Conservation (phyloP, 2,329 filamentous ascomycete species). For the Cercospora sesami region DNA sequence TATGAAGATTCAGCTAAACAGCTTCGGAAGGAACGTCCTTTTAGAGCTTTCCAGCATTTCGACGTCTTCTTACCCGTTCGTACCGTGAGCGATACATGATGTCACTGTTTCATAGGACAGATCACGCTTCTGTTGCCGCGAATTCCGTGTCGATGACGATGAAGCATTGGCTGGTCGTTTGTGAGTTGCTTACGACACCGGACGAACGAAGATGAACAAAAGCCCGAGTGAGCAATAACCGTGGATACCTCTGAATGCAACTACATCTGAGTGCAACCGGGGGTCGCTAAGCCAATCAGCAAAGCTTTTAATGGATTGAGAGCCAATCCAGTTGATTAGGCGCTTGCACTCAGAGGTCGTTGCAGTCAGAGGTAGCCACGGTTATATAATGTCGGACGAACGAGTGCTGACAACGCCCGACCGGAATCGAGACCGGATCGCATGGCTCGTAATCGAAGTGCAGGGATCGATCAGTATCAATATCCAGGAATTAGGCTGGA, state of each 20-base stretch:
- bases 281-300: too few relatives aligned
- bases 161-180: not conserved
- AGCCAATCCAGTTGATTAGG: too few relatives aligned
- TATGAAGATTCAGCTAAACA: not conserved
- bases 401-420: not conserved
- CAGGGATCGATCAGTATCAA: not conserved
- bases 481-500: not conserved
- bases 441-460: not conserved
- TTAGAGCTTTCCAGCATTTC: not conserved
- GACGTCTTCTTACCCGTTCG: not conserved
- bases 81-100: constrained; percentile 2
- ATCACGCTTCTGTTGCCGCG: not conserved
- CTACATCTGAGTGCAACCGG: too few relatives aligned
- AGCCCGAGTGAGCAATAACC: not conserved
- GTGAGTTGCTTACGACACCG: not conserved
- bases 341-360: too few relatives aligned
- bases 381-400: not conserved
- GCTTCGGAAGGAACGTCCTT: not conserved
- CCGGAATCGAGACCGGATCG: not conserved
- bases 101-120: not conserved
- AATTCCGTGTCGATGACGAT: not conserved
- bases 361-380: too few relatives aligned
- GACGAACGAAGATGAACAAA: not conserved
- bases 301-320: too few relatives aligned
- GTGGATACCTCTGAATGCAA: too few relatives aligned